These are phyloP conservation scores for Penicillium sp. DNA, from an alignment of 2,329 filamentous ascomycete genomes.

Conservation along the genomic window DNA sequence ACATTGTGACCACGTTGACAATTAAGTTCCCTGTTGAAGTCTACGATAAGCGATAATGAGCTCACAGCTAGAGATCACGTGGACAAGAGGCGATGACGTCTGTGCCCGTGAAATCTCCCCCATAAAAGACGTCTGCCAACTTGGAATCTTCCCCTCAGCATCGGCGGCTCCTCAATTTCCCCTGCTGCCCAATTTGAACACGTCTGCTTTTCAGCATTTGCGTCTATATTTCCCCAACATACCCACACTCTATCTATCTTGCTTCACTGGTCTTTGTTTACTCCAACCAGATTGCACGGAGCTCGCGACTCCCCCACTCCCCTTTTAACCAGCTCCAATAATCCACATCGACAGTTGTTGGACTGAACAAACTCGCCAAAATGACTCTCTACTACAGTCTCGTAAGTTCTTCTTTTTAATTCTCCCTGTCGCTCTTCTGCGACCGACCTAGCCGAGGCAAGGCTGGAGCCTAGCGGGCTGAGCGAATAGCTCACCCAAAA, in stretches of 20 bases:
- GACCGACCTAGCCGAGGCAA: not conserved
- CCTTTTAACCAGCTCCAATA: conserved; percentile 17
- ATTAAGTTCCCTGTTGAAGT: too few species aligned
- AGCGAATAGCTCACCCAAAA: conserved; percentile 6
- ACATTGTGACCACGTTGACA: too few species aligned
- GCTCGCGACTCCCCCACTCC: conserved; percentile 17
- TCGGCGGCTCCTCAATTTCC: conserved; percentile 40
- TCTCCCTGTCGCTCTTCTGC: not conserved
- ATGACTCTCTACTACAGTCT: conserved; percentile 72
- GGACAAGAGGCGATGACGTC: conserved; percentile 32
- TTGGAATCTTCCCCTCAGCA: conserved; percentile 43
- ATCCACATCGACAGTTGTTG: conserved; percentile 4
- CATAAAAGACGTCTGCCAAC: conserved; percentile 60
- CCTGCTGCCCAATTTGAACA: conserved; percentile 8
- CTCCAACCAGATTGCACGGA: conserved; percentile 14
- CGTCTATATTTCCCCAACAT: not conserved
- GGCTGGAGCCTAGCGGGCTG: conserved; percentile 25
- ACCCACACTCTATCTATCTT: not conserved
- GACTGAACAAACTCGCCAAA: conserved; percentile 34
- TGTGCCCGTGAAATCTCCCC: conserved; percentile 25
- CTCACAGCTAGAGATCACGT: too few species aligned
- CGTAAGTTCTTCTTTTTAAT: conserved; percentile 46
- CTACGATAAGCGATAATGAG: too few species aligned
- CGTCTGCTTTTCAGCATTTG: not conserved
- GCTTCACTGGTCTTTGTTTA: conserved; percentile 17